Evolutionary conservation across 192 early-diverging fungal species (phyloP).

Genomic region (Powellomyces hirtus): DNA sequence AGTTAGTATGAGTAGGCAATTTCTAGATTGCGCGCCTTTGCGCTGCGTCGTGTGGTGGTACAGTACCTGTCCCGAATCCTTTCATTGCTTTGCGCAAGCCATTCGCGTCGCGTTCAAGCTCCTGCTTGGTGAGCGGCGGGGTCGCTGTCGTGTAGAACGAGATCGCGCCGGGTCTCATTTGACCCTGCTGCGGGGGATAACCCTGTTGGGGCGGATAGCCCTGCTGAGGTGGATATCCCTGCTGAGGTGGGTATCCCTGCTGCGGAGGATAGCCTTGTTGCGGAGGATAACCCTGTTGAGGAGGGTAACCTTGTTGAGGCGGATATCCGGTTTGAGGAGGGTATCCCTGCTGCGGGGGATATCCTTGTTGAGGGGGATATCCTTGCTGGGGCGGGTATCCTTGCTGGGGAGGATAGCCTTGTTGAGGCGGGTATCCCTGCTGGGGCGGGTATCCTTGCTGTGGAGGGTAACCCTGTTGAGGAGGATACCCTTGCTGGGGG

Average conservation of each 20-base stretch:
- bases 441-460: slow-evolving; percentile 16
- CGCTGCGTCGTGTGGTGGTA: too few species aligned
- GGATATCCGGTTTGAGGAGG: background rate
- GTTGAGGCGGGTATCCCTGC: background rate
- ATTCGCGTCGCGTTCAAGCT: slow-evolving; percentile 20
- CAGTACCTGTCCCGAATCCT: slow-evolving; percentile 30
- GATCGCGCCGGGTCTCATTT: background rate
- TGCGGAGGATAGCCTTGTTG: slow-evolving; percentile 9
- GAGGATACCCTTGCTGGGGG: slow-evolving; percentile 19
- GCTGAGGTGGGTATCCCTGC: background rate
- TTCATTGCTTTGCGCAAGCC: slow-evolving; percentile 35
- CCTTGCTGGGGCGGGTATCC: slow-evolving; percentile 7
- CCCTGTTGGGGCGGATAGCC: background rate
- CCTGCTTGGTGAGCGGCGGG: slow-evolving; percentile 3
- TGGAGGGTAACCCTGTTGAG: slow-evolving; percentile 21
- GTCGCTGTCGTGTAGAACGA: slow-evolving; percentile 10
- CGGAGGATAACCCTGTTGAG: slow-evolving; percentile 16
- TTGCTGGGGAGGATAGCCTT: background rate
- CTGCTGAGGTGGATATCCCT: slow-evolving; percentile 21
- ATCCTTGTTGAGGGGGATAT: slow-evolving; percentile 10
- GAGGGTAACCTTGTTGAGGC: slow-evolving; percentile 8
- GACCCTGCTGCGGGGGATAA: slow-evolving; percentile 18
- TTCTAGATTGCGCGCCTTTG: background rate
- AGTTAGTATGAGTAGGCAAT: background rate
- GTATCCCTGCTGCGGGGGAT: slow-evolving; percentile 13